A percentile compares a stretch with the other conserved stretches of the same genome.
These are phyloP conservation scores for Mycena galopus DNA, from an alignment of 768 basidiomycete genomes.

Conservation along the genomic window DNA sequence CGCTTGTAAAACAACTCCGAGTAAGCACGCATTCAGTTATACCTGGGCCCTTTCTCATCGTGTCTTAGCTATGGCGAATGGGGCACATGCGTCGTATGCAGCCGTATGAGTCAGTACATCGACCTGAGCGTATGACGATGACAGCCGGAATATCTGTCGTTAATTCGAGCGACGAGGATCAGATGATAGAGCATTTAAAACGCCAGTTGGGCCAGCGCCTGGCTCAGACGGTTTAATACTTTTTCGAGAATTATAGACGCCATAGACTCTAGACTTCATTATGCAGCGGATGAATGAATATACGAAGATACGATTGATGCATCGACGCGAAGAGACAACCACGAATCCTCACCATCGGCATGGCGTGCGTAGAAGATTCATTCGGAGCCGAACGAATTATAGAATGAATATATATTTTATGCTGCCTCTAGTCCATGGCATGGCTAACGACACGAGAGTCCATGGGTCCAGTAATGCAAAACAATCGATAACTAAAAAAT, in stretches of 20 bases:
- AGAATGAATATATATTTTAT: constrained; percentile 19
- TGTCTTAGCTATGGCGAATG: constrained; percentile 34
- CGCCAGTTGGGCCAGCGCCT: constrained; percentile 28
- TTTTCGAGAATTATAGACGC: constrained; percentile 12
- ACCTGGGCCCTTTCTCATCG: background rate
- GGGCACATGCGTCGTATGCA: constrained; percentile 37
- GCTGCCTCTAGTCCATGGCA: constrained; percentile 28
- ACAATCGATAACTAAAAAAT: constrained; percentile 36
- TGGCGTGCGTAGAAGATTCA: background rate
- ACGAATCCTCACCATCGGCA: no score
- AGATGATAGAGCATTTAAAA: constrained; percentile 36
- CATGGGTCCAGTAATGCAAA: constrained; percentile 39
- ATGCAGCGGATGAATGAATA: background rate
- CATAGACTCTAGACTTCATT: background rate
- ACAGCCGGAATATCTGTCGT: constrained; percentile 37
- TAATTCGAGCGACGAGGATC: constrained; percentile 25
- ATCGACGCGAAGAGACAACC: no score
- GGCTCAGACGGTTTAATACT: constrained; percentile 30
- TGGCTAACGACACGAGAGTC: constrained; percentile 8
- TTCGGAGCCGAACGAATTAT: constrained; percentile 21
- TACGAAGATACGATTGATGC: no score
- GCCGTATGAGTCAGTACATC: constrained; percentile 36
- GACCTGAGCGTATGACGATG: constrained; percentile 37
- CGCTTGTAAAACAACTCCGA: constrained; percentile 35
- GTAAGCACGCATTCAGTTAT: constrained; percentile 11